Percentiles rank a stretch among this genome's conserved stretches.
Conservation (phyloP, 2,329 filamentous ascomycete species). For the Elsinoe batatas region DNA sequence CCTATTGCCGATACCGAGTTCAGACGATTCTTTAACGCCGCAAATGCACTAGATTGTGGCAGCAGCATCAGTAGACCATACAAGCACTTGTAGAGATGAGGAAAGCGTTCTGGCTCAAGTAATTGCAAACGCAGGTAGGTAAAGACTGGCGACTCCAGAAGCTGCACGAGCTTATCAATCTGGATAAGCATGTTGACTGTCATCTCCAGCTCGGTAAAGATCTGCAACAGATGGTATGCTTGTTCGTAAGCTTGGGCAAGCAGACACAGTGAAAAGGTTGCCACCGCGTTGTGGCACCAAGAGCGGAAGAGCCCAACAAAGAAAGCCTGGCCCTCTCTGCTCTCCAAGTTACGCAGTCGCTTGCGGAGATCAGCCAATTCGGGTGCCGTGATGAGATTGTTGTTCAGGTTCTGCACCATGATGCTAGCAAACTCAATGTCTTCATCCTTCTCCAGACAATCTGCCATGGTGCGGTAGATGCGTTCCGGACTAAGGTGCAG, state of each 20-base stretch:
- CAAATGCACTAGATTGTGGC: slow-evolving; percentile 96
- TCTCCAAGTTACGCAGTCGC: slow-evolving; percentile 79
- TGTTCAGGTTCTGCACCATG: slow-evolving; percentile 98
- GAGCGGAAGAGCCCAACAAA: slow-evolving; percentile 91
- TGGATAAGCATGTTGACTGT: slow-evolving; percentile 98
- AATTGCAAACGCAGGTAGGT: slow-evolving; percentile 93
- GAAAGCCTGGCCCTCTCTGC: slow-evolving; percentile 86
- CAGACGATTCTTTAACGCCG: slow-evolving; percentile 86
- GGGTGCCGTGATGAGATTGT: slow-evolving; percentile 95
- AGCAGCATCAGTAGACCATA: slow-evolving; percentile 96
- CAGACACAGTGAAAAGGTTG: slow-evolving; percentile 90
- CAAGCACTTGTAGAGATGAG: slow-evolving; percentile 80
- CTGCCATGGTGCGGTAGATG: slow-evolving; percentile 90
- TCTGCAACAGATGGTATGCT: slow-evolving; percentile 88
- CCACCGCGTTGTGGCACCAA: slow-evolving; percentile 97
- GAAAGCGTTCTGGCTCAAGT: slow-evolving; percentile 88
- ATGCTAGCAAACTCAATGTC: slow-evolving; percentile 98
- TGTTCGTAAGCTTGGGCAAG: slow-evolving; percentile 97
- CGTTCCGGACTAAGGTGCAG: slow-evolving; percentile 85
- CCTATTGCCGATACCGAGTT: slow-evolving; percentile 97
- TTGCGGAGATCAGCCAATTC: slow-evolving; percentile 87
- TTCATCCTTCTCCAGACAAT: slow-evolving; percentile 95
- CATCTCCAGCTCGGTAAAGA: slow-evolving; percentile 96
- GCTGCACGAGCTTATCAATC: slow-evolving; percentile 94
- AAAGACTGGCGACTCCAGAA: slow-evolving; percentile 94